These are phyloP conservation scores for Thraustotheca clavata DNA, from an alignment of 352 stramenopile genomes.

Conservation along the genomic window DNA sequence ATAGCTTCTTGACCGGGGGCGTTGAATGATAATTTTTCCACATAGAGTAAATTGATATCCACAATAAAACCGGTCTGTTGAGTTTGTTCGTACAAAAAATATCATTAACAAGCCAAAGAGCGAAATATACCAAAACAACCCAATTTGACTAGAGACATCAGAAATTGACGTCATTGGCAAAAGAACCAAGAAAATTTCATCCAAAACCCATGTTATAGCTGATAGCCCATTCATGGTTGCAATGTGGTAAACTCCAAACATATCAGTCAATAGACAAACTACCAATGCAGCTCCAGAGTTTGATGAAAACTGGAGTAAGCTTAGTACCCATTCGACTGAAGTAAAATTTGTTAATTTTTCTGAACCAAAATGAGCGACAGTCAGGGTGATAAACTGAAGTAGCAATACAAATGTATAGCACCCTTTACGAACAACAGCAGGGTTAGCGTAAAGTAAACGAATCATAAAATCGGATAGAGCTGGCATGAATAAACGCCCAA, in stretches of 20 bases:
- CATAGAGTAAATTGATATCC: slow-evolving; percentile 16
- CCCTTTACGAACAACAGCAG: slow-evolving; percentile 6
- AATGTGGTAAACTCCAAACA: slow-evolving; percentile 25
- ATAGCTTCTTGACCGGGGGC: not conserved
- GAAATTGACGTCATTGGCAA: not conserved
- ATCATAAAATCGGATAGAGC: slow-evolving; percentile 16
- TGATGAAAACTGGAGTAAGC: slow-evolving; percentile 12
- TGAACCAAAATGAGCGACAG: not conserved
- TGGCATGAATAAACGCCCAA: slow-evolving; percentile 10
- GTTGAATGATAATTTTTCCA: slow-evolving; percentile 8
- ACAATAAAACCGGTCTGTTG: slow-evolving; percentile 17
- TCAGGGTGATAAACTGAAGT: not conserved
- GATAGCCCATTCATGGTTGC: slow-evolving; percentile 25
- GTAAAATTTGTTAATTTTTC: not conserved
- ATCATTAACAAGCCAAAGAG: not conserved
- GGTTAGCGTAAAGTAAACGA: slow-evolving; percentile 16
- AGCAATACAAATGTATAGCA: not conserved
- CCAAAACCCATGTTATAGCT: slow-evolving; percentile 8
- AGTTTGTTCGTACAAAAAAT: slow-evolving; percentile 18
- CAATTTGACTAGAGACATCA: not conserved
- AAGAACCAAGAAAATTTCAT: slow-evolving; percentile 3
- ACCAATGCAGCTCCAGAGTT: slow-evolving; percentile 16
- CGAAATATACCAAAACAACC: not conserved
- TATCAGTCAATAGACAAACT: slow-evolving; percentile 22
- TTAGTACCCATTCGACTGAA: not conserved